phyloP scores from a whole-genome alignment of 2,329 filamentous ascomycete genomes.

The Penicillium sp. region DNA sequence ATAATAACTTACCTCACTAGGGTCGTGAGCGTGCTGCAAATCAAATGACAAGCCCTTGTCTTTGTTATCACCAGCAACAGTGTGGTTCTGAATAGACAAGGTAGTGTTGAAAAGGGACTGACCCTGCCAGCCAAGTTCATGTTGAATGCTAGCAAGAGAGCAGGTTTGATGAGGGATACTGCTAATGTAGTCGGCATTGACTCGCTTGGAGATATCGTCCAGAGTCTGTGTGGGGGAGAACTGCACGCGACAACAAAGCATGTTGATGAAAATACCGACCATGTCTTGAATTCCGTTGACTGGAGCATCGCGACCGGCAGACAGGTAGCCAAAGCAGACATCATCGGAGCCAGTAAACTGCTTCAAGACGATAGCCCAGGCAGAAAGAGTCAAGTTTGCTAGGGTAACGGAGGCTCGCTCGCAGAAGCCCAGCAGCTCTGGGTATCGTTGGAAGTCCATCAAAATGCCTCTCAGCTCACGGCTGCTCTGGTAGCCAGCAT shows the following conservation, averaged over 20 bases:
- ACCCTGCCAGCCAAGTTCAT: constrained; percentile 38
- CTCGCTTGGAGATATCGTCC: constrained; percentile 41
- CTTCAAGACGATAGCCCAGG: constrained; percentile 41
- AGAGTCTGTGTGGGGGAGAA: constrained; percentile 38
- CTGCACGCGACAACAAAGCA: constrained; percentile 53
- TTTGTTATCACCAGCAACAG: constrained; percentile 21
- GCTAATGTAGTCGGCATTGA: constrained; percentile 49
- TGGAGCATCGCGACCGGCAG: constrained; percentile 46
- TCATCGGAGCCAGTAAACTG: constrained; percentile 35
- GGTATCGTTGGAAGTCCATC: constrained; percentile 32
- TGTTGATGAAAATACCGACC: constrained; percentile 55
- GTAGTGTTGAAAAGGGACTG: constrained; percentile 44
- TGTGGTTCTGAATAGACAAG: constrained; percentile 42
- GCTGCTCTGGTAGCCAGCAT: constrained; percentile 4
- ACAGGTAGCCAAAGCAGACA: constrained; percentile 44
- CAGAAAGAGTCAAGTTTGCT: constrained; percentile 38
- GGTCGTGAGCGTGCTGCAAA: constrained; percentile 35
- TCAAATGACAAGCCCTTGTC: constrained; percentile 32
- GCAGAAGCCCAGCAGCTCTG: constrained; percentile 33
- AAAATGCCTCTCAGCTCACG: constrained; percentile 26
- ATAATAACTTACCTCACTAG: constrained; percentile 36
- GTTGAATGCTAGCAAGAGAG: constrained; percentile 51
- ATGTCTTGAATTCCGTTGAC: constrained; percentile 48
- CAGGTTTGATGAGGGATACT: constrained; percentile 52
- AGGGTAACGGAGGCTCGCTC: constrained; percentile 33